These are phyloP conservation scores for Paramecium tetraurelia DNA, from an alignment of 73 alveolate genomes.

Conservation along the genomic window DNA sequence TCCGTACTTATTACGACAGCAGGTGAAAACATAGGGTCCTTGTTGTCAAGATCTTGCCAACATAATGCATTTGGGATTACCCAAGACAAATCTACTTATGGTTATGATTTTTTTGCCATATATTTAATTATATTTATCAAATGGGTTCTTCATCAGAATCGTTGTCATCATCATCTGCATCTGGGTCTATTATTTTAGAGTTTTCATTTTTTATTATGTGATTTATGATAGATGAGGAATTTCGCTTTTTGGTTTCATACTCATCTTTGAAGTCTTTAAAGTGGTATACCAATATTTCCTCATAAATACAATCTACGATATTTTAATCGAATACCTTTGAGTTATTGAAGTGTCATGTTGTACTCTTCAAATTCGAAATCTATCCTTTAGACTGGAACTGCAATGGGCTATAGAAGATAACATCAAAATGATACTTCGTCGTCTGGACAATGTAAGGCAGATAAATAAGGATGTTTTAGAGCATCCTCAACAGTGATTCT, in stretches of 20 bases:
- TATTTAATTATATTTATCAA: neutral
- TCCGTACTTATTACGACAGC: neutral
- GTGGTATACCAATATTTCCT: conserved; percentile 72
- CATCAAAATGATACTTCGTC: conserved; percentile 43
- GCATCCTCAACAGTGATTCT: conserved; percentile 92
- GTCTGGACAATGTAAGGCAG: conserved; percentile 76
- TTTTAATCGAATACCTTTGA: conserved; percentile 47
- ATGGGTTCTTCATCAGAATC: conserved; percentile 36
- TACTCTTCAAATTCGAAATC: conserved; percentile 76
- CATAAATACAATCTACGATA: conserved; percentile 62
- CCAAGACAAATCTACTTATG: conserved; percentile 13
- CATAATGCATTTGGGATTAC: neutral
- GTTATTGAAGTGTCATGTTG: conserved; percentile 61
- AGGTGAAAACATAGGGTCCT: conserved; percentile 29
- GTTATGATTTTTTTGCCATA: conserved; percentile 3
- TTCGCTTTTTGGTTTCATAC: conserved; percentile 66
- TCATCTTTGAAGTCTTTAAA: conserved; percentile 56
- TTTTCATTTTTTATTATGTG: conserved; percentile 54
- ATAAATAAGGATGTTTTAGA: conserved; percentile 87
- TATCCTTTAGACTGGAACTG: conserved; percentile 55
- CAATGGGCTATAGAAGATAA: conserved; percentile 40
- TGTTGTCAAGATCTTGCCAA: conserved; percentile 5
- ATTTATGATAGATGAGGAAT: conserved; percentile 41
- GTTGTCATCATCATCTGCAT: conserved; percentile 40
- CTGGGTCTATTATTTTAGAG: conserved; percentile 36